A percentile compares a stretch with the other conserved stretches of the same genome.
These are phyloP conservation scores for Aspergillus panamensis DNA, from an alignment of 495 filamentous ascomycete species.

Conservation along the genomic window DNA sequence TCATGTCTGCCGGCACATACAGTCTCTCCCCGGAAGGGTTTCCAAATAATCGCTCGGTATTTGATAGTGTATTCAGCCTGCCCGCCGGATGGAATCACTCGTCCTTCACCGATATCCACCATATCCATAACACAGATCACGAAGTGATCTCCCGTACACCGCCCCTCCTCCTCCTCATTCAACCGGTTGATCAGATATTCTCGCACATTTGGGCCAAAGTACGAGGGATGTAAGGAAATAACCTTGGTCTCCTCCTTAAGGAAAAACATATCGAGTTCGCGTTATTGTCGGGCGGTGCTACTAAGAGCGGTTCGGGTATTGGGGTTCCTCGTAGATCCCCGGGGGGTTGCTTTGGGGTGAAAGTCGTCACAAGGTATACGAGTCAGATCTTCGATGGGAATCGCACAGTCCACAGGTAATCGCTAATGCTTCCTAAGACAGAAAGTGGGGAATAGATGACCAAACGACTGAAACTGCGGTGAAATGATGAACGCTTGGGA, in stretches of 20 bases:
- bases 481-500: constrained; percentile 5
- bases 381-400: not conserved
- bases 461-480: constrained; percentile 2
- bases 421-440: not conserved
- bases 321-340: not conserved
- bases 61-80: constrained; percentile 90
- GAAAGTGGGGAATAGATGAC: not conserved
- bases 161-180: constrained; percentile 88
- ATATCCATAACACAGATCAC: constrained; percentile 96
- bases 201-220: constrained; percentile 87
- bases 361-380: not conserved
- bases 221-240: constrained; percentile 93
- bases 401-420: not conserved
- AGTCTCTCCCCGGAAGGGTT: constrained; percentile 93
- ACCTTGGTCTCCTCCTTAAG: constrained; percentile 90
- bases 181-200: constrained; percentile 83
- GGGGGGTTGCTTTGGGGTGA: no score
- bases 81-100: constrained; percentile 83
- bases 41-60: constrained; percentile 95
- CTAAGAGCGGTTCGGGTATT: not conserved
- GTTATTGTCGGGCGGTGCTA: not conserved
- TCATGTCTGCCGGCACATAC: constrained; percentile 50
- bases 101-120: constrained; percentile 85
- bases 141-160: constrained; percentile 87
- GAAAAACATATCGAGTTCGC: constrained; percentile 74